Base-by-base conservation (phyloP, 768 basidiomycete genomes). In the Mycena polygramma region DNA sequence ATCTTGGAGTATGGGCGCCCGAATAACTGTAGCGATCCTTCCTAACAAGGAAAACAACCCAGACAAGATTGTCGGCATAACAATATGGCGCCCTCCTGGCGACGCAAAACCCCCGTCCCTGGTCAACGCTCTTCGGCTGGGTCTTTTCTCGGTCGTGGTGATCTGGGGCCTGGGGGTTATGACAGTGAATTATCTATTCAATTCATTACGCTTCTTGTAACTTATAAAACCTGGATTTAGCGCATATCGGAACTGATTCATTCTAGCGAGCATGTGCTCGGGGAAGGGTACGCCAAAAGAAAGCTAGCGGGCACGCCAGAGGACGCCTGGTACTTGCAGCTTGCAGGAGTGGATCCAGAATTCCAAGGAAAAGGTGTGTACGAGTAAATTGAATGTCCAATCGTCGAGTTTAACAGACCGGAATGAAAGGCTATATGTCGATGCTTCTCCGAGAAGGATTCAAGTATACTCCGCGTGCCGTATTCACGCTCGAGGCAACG, bases 401-500 rank as follows among this genome's bases (percentile, higher is more conserved):
- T 15, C 45, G 19, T 26, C 35, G 6, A 54, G 24, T 37, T 13
- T 19, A 7, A 17, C 30, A 15, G 15, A 35, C 11, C 24, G 24
- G 26, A 5, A 9, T 35, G 30, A 54, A 51, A 72, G 70, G 70
- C 7, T 68, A 57, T 11, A 68, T 72, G 70, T 63, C 66, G 22
- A 41, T 68, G 54, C 66, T 72, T 48, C 61, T 72, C 9, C 70
- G 41, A 19, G 70, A 72, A 43, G 70, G 37, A 5, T 72, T 62
- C 49, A 22, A 48, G 24, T 30, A 72, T 48, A 66, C 66, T 4
- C 70, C 70, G 2, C 22, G 49, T 20, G 65, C 45, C 26, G 30
- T n/a, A 39, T 72, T 72, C 61, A 64, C 63, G 9, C 51, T 72
- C 55, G 70, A 72, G 51, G 70, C 66, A 26, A 63, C 66, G 5